These are phyloP conservation scores for Clitoria ternatea DNA, from an alignment of 306 rosid species.

Conservation along the genomic window DNA sequence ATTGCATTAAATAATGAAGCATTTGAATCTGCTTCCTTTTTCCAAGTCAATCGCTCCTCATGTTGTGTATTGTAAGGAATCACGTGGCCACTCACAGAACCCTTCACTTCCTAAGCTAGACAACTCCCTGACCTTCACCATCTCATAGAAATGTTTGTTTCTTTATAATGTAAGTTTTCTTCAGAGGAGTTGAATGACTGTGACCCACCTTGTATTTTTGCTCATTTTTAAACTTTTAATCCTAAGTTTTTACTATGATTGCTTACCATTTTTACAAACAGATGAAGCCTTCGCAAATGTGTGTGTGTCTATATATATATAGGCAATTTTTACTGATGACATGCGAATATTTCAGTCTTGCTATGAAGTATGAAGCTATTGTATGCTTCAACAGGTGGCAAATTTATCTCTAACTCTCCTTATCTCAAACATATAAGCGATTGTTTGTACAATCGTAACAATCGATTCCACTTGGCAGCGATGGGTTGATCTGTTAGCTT, in stretches of 20 bases:
- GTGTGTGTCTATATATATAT: not conserved
- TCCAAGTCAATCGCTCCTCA: conserved; percentile 16
- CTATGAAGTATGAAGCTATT: too few relatives aligned
- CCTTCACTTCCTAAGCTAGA: conserved; percentile 30
- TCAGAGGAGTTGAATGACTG: not conserved
- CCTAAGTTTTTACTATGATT: not conserved
- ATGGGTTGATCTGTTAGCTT: too few relatives aligned
- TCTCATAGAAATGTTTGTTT: conserved; percentile 19
- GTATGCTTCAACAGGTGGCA: too few relatives aligned
- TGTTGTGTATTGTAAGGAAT: conserved; percentile 27
- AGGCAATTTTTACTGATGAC: too few relatives aligned
- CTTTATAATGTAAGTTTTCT: conserved; percentile 15
- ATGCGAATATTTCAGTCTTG: too few relatives aligned
- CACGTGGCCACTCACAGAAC: conserved; percentile 41
- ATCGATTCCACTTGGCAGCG: too few relatives aligned
- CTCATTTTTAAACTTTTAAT: not conserved
- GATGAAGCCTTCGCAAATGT: too few relatives aligned
- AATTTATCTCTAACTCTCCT: too few relatives aligned
- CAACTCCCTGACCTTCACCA: conserved; percentile 23
- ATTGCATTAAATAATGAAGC: conserved; percentile 27
- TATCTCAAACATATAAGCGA: too few relatives aligned
- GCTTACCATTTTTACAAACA: not conserved
- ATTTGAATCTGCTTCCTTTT: conserved; percentile 24
- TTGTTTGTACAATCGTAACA: too few relatives aligned
- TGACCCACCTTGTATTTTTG: conserved; percentile 21